Evolutionary conservation across 257 asterid species (phyloP).

Genomic region (Verbena officinalis): DNA sequence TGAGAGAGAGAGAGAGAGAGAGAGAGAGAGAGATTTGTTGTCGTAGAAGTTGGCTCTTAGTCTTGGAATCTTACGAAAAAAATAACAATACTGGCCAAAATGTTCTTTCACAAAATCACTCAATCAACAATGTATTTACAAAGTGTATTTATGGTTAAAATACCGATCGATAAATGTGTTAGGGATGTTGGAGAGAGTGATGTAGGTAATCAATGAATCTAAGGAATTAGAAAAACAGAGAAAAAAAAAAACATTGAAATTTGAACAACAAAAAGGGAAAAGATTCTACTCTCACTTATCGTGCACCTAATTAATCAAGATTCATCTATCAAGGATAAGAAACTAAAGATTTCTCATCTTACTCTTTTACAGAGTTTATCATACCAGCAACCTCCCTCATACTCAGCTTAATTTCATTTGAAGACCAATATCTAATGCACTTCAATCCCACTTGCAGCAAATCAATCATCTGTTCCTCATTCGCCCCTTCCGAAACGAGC

Average conservation of each 20-base stretch:
- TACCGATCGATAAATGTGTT: too few species aligned
- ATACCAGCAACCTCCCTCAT: slow-evolving; percentile 52
- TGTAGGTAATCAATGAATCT: too few species aligned
- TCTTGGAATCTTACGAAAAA: too few species aligned
- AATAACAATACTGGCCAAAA: too few species aligned
- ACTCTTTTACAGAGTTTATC: slow-evolving; percentile 51
- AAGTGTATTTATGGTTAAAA: too few species aligned
- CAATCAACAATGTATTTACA: too few species aligned
- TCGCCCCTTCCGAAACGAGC: slow-evolving; percentile 52
- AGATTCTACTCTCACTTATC: neutral
- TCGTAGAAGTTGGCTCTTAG: neutral
- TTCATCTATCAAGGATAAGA: slow-evolving; percentile 32
- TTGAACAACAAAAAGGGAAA: neutral
- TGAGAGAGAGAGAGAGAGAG: too few species aligned
- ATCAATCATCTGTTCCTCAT: slow-evolving; percentile 65
- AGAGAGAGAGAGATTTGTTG: neutral
- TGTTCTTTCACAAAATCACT: too few species aligned
- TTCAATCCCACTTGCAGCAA: slow-evolving; percentile 70
- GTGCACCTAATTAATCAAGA: neutral
- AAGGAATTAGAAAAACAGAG: neutral
- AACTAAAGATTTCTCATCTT: slow-evolving; percentile 49
- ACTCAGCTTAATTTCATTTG: slow-evolving; percentile 50
- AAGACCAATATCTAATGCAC: slow-evolving; percentile 47
- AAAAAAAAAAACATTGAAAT: neutral
- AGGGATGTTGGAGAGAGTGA: too few species aligned